Evolutionary conservation across 2,329 filamentous ascomycete species (phyloP).

Genomic region (Botrytis tulipae): DNA sequence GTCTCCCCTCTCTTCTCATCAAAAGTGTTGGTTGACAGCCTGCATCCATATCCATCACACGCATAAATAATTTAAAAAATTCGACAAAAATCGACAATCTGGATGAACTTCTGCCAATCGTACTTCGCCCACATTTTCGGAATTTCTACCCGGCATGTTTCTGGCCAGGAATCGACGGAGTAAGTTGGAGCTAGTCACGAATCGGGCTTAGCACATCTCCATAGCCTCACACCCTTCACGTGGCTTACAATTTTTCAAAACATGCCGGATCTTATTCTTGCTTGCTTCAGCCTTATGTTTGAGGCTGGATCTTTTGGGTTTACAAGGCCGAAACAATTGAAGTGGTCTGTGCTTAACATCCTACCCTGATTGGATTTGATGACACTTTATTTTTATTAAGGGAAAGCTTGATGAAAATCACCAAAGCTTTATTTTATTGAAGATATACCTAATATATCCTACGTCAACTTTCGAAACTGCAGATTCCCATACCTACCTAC

Average conservation of each 20-base stretch:
- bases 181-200: not conserved
- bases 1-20: not conserved
- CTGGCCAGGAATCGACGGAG: not conserved
- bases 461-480: conserved; percentile 24
- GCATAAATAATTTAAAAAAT: not conserved
- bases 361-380: conserved; percentile 3
- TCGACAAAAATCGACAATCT: not conserved
- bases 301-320: not conserved
- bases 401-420: conserved; percentile 8
- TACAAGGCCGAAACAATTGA: not conserved
- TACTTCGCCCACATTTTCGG: conserved; percentile 15
- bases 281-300: conserved; percentile 2
- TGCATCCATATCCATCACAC: not conserved
- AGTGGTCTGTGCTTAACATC: not conserved
- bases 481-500: not conserved
- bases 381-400: not conserved
- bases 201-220: not conserved
- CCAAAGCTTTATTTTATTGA: not conserved
- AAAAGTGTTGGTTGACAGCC: not conserved
- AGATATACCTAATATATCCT: not conserved
- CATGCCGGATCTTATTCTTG: not conserved
- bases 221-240: not conserved
- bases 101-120: conserved; percentile 16
- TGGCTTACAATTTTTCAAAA: conserved; percentile 4
- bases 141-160: conserved; percentile 14